phyloP scores from a whole-genome alignment of 2,329 filamentous ascomycete genomes.

The Fusarium torreyae region DNA sequence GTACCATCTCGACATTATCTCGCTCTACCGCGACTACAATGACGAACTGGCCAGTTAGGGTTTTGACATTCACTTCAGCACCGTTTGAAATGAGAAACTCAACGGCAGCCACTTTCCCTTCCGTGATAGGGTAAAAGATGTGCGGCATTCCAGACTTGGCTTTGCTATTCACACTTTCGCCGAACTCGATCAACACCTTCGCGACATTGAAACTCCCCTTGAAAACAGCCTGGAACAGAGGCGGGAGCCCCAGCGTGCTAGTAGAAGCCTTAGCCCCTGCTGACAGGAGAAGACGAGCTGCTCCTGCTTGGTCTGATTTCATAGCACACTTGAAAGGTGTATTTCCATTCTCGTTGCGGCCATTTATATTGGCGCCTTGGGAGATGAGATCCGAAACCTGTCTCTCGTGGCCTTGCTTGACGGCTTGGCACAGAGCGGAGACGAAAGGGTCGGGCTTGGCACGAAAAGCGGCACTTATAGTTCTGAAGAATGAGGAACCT shows the following conservation, averaged over 20 bases:
- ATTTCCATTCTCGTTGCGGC: slow-evolving; percentile 16
- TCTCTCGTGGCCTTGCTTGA: slow-evolving; percentile 2
- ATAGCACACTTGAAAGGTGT: slow-evolving; percentile 16
- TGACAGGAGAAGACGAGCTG: not conserved
- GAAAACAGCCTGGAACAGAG: slow-evolving; percentile 1
- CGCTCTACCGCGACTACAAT: not conserved
- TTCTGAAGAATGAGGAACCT: slow-evolving; percentile 4
- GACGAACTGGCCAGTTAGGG: not conserved
- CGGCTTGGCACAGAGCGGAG: slow-evolving; percentile 12
- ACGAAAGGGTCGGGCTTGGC: slow-evolving; percentile 9
- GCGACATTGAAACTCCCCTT: slow-evolving; percentile 4
- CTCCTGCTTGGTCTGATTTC: not conserved
- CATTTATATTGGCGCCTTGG: slow-evolving; percentile 9
- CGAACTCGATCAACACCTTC: slow-evolving; percentile 1
- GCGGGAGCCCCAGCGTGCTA: not conserved
- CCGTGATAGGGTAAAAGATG: slow-evolving; percentile 2
- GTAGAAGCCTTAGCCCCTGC: slow-evolving; percentile 1
- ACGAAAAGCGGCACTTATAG: slow-evolving; percentile 1
- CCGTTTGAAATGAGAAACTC: not conserved
- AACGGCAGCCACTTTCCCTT: not conserved
- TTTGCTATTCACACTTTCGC: not conserved
- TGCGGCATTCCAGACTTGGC: not conserved
- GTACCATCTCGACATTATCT: not conserved
- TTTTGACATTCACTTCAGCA: not conserved
- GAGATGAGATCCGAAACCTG: slow-evolving; percentile 7